phyloP scores from a whole-genome alignment of 2,329 filamentous ascomycete genomes.

The Diaporthe eres region DNA sequence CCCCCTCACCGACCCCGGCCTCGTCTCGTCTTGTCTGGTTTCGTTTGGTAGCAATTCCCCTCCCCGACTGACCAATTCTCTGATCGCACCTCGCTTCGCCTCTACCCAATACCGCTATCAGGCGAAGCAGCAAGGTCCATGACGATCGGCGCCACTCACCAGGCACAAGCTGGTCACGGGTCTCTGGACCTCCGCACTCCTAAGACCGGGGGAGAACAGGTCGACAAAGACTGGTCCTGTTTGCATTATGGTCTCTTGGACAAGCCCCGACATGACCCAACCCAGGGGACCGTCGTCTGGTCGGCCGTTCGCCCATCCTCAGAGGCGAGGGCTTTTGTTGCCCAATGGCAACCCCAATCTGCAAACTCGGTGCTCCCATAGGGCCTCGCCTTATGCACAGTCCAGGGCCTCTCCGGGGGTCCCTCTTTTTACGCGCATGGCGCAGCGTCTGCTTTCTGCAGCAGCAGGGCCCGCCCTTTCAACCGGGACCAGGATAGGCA shows the following conservation, averaged over 20 bases:
- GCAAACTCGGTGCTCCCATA: conserved; percentile 54
- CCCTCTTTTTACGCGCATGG: conserved; percentile 54
- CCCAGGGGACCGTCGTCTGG: conserved; percentile 16
- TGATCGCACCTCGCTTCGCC: conserved; percentile 10
- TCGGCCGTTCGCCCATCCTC: conserved; percentile 28
- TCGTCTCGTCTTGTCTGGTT: conserved; percentile 3
- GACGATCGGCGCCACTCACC: conserved; percentile 17
- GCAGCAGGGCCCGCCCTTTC: conserved; percentile 40
- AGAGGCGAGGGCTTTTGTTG: conserved; percentile 43
- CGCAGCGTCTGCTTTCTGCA: conserved; percentile 55
- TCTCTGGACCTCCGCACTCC: conserved; percentile 9
- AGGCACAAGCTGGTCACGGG: conserved; percentile 1
- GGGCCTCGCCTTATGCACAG: conserved; percentile 57
- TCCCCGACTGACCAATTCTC: neutral
- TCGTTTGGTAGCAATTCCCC: conserved; percentile 27
- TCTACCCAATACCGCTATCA: conserved; percentile 28
- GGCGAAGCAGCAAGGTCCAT: neutral
- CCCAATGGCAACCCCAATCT: conserved; percentile 54
- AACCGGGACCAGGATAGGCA: conserved; percentile 34
- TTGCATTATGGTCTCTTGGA: neutral
- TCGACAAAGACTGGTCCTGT: neutral
- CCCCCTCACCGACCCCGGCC: conserved; percentile 23
- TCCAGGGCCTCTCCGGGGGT: conserved; percentile 49
- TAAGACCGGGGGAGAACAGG: neutral
- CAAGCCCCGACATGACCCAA: conserved; percentile 15